A percentile compares a stretch with the other conserved stretches of the same genome.
Conservation (phyloP, 179 eudicot genomes). For the Spinacia oleracea region DNA sequence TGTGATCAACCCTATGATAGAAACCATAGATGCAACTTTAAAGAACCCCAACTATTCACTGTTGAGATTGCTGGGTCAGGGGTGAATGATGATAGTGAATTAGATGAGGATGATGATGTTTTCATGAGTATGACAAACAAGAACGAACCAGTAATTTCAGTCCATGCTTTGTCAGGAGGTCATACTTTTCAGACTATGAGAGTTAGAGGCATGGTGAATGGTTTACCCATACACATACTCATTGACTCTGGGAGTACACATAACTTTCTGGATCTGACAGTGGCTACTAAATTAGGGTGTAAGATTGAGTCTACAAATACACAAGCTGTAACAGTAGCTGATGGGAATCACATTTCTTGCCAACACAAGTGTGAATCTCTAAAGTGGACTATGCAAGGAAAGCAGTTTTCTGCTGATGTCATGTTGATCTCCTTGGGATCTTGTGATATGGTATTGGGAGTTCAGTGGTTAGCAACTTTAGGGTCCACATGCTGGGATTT, state of each 20-base stretch:
- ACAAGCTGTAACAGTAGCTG: not conserved
- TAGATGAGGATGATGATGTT: too few relatives aligned
- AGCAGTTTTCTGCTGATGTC: not conserved
- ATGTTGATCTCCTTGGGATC: not conserved
- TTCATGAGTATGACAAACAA: too few relatives aligned
- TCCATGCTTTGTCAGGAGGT: not conserved
- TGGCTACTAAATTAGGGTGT: not conserved
- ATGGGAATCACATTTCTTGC: too few relatives aligned
- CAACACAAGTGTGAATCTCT: too few relatives aligned
- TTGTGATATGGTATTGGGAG: too few relatives aligned
- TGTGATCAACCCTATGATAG: too few relatives aligned
- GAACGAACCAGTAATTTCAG: too few relatives aligned
- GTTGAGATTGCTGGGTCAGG: not conserved
- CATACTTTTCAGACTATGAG: not conserved
- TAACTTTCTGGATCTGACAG: not conserved
- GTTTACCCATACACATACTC: not conserved
- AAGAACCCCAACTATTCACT: not conserved
- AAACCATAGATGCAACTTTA: too few relatives aligned
- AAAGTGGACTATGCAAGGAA: not conserved
- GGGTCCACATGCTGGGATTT: too few relatives aligned
- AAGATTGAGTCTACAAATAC: not conserved
- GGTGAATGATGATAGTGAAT: not conserved
- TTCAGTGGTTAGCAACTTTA: too few relatives aligned
- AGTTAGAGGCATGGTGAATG: too few relatives aligned
- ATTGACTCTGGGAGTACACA: not conserved